Percentiles rank a stretch among this genome's conserved stretches.
phyloP scores from a whole-genome alignment of 1,284 basidiomycete species.

The Trametes sp. region DNA sequence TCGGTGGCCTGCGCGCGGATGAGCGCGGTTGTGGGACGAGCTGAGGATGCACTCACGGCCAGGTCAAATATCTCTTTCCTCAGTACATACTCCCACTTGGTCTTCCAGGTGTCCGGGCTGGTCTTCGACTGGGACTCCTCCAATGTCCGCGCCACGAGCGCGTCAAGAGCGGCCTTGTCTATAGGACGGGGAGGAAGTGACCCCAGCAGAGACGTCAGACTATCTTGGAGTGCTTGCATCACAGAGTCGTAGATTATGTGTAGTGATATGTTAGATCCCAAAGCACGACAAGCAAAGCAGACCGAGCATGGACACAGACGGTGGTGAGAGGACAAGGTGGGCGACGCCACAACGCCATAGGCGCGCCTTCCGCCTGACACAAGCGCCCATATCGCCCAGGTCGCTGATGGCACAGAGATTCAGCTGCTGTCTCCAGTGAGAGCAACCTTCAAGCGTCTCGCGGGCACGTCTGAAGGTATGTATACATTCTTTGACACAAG shows the following conservation, averaged over 20 bases:
- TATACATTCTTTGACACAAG: not conserved
- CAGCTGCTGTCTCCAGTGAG: too few relatives aligned
- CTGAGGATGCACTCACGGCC: slow-evolving; percentile 57
- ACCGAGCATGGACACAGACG: not conserved
- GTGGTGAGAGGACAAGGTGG: slow-evolving; percentile 1
- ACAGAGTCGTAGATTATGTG: not conserved
- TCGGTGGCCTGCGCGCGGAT: slow-evolving; percentile 59
- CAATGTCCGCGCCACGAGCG: slow-evolving; percentile 58
- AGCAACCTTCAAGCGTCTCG: too few relatives aligned
- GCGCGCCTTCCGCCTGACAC: not conserved
- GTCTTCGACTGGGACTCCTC: slow-evolving; percentile 46
- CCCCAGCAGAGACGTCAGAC: slow-evolving; percentile 51
- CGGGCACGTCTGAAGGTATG: not conserved
- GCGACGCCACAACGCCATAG: slow-evolving; percentile 13
- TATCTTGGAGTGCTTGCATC: slow-evolving; percentile 38
- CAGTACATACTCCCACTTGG: slow-evolving; percentile 76
- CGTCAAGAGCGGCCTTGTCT: slow-evolving; percentile 54
- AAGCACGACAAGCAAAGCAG: not conserved
- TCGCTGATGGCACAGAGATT: too few relatives aligned
- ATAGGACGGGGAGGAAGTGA: slow-evolving; percentile 60
- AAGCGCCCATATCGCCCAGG: not conserved
- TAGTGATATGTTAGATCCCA: not conserved
- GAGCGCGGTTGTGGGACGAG: not conserved
- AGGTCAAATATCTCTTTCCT: slow-evolving; percentile 72
- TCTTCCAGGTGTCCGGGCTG: slow-evolving; percentile 65